Evolutionary conservation across 2,329 filamentous ascomycete genomes (phyloP), one percentile per base, ranked within the genome.

Genomic region (Whalleya microplaca): DNA sequence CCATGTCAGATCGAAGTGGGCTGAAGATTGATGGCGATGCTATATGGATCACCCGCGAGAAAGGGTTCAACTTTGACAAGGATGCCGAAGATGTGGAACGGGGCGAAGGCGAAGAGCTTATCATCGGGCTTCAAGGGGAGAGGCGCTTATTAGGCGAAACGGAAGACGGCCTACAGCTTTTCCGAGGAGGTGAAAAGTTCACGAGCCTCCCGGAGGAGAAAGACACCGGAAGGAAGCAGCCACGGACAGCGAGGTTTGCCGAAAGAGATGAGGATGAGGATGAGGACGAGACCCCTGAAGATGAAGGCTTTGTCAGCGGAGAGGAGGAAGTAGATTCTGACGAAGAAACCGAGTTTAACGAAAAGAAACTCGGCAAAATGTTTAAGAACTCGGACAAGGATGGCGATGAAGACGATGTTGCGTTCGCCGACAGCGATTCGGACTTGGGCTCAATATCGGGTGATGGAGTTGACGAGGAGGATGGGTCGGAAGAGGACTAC

Each of bases 1-100:
- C 95, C 32, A 98, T 99, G 94, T 96, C 93, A 21, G 95, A 99
- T 75, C 92, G 96, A 32, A 96, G 93, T 63, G 95, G 95, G 67
- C 85, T 99, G 12, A 87, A 98, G 71, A 94, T 99, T 49, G 95
- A 99, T 65, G 96, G 96, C 59, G 95, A 99, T 75, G 93, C 94
- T 7, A 93, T 99, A 40, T 99, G 96, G 78, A 97, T 88, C 58
- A 88, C 85, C 9, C 78, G 84, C 54, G 84, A 88, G 49, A 88
- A 87, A 65, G 86, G 85, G 0, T 89, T 89, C 66, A 96, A 85
- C 3, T 97, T 99, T 63, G 81, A 88, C 71, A 82, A 81, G 62
- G 83, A 85, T 27, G 81, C 75, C 2, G 86, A 91, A 10, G 83
- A 85, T 10, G 83, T 83, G 27, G 90, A 96, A 65, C 86, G 91